Base-by-base conservation (phyloP, 1,139 yeast species). In the Debaryomyces singareniensis region DNA sequence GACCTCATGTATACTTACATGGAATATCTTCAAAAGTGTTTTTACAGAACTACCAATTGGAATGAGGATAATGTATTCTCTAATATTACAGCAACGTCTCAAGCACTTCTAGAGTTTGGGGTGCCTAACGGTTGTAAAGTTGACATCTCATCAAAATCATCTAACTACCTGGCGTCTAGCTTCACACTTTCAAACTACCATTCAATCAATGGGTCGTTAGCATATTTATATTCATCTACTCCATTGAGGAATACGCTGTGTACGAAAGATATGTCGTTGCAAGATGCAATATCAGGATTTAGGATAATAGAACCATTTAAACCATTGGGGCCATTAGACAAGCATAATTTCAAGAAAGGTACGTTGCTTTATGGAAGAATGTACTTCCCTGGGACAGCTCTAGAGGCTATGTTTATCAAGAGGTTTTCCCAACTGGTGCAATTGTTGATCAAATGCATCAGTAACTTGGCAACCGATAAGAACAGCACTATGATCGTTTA, bases 391-490 rank as follows among this genome's bases (percentile, higher is more conserved):
- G 84, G 87, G 2, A 78, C 86, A 14, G 79, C 85, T 4, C 58
- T 93, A 5, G 98, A 91, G 51, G 96, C 96, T 1, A 80, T 91
- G 93, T 47, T 79, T 7, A 76, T 89, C 24, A 76, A 83, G 38
- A 63, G 87, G 34, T 45, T 86, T 24, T 58, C 81, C 3, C 55
- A 69, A 12, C 61, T 66, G 34, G 59, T 87, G 9, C 95, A 86
- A 45, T 40, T 86, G 20, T 58, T 82, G 29, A 58, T 86, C 18
- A 84, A 83, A 43, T 83, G 94, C 48, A 76, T 86, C 27, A 80
- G 82, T 44, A 82, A 78, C 45, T 77, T 84, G 13, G 71, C 74
- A 16, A 60, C 82, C 18, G 71, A 69, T 29, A 56, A 62, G 30
- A 69, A 71, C 37, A 72, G 76, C 2, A 70, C 75, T 14, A 55